phyloP scores from a whole-genome alignment of 805 yeast species.

The Clavispora vitiphila region DNA sequence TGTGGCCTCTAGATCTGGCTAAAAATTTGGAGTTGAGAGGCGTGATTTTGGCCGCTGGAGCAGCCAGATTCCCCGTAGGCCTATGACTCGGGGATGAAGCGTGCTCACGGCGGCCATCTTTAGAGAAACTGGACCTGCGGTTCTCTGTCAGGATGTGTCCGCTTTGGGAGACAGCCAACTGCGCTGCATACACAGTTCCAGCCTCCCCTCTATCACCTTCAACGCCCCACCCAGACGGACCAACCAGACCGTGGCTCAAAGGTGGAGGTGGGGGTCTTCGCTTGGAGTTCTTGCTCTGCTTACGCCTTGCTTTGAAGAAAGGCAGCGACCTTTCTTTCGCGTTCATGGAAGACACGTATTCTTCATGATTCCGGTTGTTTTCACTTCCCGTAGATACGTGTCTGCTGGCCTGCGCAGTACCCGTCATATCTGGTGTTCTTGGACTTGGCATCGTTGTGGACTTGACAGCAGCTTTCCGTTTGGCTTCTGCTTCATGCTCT shows the following conservation, averaged over 20 bases:
- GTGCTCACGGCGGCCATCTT: slow-evolving; percentile 15
- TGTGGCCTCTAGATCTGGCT: slow-evolving; percentile 50
- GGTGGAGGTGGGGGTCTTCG: slow-evolving; percentile 32
- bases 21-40: slow-evolving; percentile 57
- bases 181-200: slow-evolving; percentile 40
- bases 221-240: slow-evolving; percentile 5
- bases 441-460: not conserved
- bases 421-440: slow-evolving; percentile 1
- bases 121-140: slow-evolving; percentile 35
- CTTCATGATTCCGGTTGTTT: not conserved
- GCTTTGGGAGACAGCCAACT: slow-evolving; percentile 36
- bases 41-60: slow-evolving; percentile 34
- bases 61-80: slow-evolving; percentile 3
- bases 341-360: not conserved
- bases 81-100: slow-evolving; percentile 1
- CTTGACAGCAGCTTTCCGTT: not conserved
- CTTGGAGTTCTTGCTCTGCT: not conserved
- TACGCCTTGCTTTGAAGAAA: not conserved
- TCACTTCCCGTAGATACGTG: not conserved
- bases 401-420: slow-evolving; percentile 1
- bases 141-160: slow-evolving; percentile 17
- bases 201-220: slow-evolving; percentile 15
- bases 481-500: slow-evolving; percentile 6
- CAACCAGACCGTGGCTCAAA: slow-evolving; percentile 4
- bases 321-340: not conserved